Evolutionary conservation across 306 rosid species (phyloP).

Genomic region (Prunus mira): DNA sequence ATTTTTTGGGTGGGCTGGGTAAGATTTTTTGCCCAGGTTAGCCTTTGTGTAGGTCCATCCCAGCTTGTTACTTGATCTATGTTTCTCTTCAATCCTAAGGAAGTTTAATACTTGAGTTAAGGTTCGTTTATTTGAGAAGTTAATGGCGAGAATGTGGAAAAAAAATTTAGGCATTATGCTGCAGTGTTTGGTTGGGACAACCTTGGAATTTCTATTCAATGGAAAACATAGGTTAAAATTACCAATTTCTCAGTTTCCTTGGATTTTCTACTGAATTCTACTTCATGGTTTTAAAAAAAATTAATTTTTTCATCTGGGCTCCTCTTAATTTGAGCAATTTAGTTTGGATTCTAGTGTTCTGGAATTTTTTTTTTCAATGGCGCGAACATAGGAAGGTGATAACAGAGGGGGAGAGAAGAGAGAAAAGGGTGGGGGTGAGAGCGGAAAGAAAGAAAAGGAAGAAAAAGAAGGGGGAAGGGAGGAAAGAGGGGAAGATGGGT

Average conservation of each 20-base stretch:
- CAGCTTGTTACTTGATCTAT: too few species aligned
- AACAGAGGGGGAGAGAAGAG: neutral
- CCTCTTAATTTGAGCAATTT: neutral
- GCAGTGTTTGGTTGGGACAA: neutral
- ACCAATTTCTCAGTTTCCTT: neutral
- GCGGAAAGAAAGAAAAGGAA: too few species aligned
- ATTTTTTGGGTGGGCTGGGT: too few species aligned
- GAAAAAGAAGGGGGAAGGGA: too few species aligned
- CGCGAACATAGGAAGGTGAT: conserved; percentile 29
- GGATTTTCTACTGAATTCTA: neutral
- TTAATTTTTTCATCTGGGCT: neutral
- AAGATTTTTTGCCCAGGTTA: too few species aligned
- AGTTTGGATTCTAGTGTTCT: neutral
- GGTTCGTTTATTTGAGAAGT: neutral
- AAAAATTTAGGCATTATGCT: neutral
- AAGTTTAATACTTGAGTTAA: too few species aligned
- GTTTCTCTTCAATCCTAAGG: too few species aligned
- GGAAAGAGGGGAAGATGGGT: too few species aligned
- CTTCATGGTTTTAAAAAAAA: neutral
- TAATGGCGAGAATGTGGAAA: conserved; percentile 11
- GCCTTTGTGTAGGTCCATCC: too few species aligned
- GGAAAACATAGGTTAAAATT: neutral
- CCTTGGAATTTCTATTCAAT: neutral
- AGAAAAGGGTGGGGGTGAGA: too few species aligned
- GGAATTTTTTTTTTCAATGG: conserved; percentile 28